phyloP scores from a whole-genome alignment of 768 basidiomycete genomes.

The Lactarius sp. region DNA sequence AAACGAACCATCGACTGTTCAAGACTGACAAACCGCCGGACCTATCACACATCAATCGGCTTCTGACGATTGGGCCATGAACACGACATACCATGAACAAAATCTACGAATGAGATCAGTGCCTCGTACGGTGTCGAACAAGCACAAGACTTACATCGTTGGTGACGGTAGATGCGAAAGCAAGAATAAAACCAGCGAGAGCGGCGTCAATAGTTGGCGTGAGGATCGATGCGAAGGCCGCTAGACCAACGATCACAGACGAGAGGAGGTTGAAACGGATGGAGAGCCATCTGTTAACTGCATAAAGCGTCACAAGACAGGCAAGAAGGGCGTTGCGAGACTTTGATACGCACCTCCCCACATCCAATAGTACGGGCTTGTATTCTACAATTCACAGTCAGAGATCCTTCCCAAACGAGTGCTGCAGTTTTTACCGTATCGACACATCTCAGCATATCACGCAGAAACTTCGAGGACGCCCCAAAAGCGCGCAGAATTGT shows the following conservation, averaged over 20 bases:
- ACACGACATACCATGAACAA: constrained; percentile 31
- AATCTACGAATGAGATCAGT: constrained; percentile 33
- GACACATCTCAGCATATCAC: constrained; percentile 78
- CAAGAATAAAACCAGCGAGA: constrained; percentile 79
- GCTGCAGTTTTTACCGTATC: constrained; percentile 48
- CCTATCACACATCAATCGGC: constrained; percentile 32
- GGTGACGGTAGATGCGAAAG: constrained; percentile 76
- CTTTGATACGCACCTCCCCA: constrained; percentile 57
- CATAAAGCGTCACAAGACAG: constrained; percentile 10
- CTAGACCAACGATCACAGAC: constrained; percentile 64
- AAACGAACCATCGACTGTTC: constrained; percentile 83
- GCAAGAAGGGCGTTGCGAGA: background rate
- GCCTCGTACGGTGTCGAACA: background rate
- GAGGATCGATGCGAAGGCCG: constrained; percentile 59
- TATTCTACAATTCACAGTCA: constrained; percentile 35
- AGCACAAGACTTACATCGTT: constrained; percentile 46
- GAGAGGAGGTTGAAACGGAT: constrained; percentile 84
- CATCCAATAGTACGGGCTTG: constrained; percentile 86
- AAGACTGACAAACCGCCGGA: constrained; percentile 78
- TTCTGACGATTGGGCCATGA: constrained; percentile 1
- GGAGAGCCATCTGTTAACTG: constrained; percentile 88
- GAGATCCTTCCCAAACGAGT: background rate
- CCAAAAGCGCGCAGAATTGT: constrained; percentile 76
- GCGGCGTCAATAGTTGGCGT: constrained; percentile 73
- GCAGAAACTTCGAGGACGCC: constrained; percentile 77